These are phyloP conservation scores for Pelargonium cotyledonis DNA, from an alignment of 441 rosid species.

Conservation along the genomic window DNA sequence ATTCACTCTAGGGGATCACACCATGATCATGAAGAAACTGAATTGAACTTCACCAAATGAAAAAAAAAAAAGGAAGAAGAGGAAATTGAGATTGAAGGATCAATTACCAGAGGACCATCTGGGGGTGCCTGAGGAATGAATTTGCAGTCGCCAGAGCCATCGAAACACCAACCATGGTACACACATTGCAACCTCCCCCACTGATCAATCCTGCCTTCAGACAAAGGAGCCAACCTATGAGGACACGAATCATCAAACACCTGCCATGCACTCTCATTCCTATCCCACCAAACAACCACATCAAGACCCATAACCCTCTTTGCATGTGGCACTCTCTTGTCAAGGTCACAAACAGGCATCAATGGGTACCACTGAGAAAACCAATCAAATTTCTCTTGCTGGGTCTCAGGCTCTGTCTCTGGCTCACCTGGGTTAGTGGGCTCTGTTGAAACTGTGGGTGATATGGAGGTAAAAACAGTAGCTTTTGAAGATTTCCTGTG, in stretches of 20 bases:
- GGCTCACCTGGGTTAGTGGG: slow-evolving; percentile 19
- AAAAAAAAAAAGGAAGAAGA: too few relatives aligned
- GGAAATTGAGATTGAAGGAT: too few relatives aligned
- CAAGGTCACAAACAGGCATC: slow-evolving; percentile 76
- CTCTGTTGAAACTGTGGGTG: too few relatives aligned
- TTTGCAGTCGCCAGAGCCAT: slow-evolving; percentile 70
- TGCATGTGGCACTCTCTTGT: slow-evolving; percentile 66
- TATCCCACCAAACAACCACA: slow-evolving; percentile 91
- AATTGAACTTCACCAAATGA: too few relatives aligned
- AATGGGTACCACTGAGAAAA: slow-evolving; percentile 50
- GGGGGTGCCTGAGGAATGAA: slow-evolving; percentile 65
- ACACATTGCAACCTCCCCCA: slow-evolving; percentile 89
- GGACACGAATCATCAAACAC: slow-evolving; percentile 79
- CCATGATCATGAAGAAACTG: too few relatives aligned
- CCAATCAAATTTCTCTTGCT: too few relatives aligned
- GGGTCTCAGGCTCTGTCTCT: too few relatives aligned
- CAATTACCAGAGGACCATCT: too few relatives aligned
- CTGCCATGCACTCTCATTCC: slow-evolving; percentile 64
- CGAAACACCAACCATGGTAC: slow-evolving; percentile 87
- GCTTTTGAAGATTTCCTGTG: too few relatives aligned
- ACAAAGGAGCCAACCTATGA: slow-evolving; percentile 79
- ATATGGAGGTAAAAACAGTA: too few relatives aligned
- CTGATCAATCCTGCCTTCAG: slow-evolving; percentile 86
- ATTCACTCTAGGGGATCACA: too few relatives aligned
- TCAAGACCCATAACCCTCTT: slow-evolving; percentile 75